A percentile compares a stretch with the other conserved stretches of the same genome.
Evolutionary conservation across 345 rosid species (phyloP).

Genomic region (Boechera divaricarpa): DNA sequence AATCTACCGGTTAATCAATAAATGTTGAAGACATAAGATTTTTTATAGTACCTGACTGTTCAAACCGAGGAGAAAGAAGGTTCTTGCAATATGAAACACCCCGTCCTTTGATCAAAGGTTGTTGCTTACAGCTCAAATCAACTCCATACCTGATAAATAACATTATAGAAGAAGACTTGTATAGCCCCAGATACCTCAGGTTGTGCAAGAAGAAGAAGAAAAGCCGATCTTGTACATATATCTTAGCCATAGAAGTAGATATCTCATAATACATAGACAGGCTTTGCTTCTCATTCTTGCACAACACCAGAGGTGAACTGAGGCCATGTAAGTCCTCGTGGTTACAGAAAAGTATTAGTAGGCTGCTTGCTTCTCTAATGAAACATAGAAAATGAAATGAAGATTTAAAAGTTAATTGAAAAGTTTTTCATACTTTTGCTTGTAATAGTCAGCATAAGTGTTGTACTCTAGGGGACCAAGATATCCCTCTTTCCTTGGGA

Average conservation of each 20-base stretch:
- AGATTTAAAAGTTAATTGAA: not conserved
- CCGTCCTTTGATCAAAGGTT: slow-evolving; percentile 90
- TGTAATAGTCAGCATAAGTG: slow-evolving; percentile 91
- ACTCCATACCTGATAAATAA: slow-evolving; percentile 84
- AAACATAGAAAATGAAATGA: slow-evolving; percentile 1
- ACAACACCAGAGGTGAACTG: slow-evolving; percentile 55
- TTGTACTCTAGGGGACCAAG: slow-evolving; percentile 97
- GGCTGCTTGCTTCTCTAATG: not conserved
- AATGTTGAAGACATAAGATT: not conserved
- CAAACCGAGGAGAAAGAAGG: slow-evolving; percentile 94
- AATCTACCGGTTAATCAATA: not conserved
- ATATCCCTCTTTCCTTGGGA: slow-evolving; percentile 98
- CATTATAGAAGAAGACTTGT: slow-evolving; percentile 44
- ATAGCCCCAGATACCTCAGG: slow-evolving; percentile 57
- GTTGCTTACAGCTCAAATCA: slow-evolving; percentile 68
- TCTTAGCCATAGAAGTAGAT: slow-evolving; percentile 41
- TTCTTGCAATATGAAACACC: slow-evolving; percentile 99
- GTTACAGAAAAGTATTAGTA: slow-evolving; percentile 38
- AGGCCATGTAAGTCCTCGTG: slow-evolving; percentile 48
- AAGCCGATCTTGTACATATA: slow-evolving; percentile 54
- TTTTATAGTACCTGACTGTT: slow-evolving; percentile 67
- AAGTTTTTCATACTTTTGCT: slow-evolving; percentile 73
- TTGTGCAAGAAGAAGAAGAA: slow-evolving; percentile 59
- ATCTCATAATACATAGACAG: slow-evolving; percentile 39
- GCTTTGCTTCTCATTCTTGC: slow-evolving; percentile 56